Evolutionary conservation across 331 rosid species (phyloP).

Genomic region (Telfairia occidentalis): DNA sequence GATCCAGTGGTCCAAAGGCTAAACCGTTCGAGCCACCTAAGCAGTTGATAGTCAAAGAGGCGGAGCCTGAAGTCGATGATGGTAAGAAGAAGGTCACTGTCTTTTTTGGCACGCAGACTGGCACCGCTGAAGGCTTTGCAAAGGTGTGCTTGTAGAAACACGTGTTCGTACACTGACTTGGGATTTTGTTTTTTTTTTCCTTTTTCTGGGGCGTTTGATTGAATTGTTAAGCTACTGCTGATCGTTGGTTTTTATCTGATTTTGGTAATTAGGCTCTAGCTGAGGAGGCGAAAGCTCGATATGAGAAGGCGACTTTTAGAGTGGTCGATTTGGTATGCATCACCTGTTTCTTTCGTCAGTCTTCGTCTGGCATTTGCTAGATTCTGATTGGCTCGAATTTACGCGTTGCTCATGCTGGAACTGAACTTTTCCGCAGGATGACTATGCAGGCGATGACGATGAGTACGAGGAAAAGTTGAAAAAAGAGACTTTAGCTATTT

Average conservation of each 20-base stretch:
- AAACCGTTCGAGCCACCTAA: conserved; percentile 34
- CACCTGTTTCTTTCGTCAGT: background rate
- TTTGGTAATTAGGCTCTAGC: conserved; percentile 50
- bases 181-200: too few species aligned
- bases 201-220: background rate
- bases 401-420: conserved; percentile 3
- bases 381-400: background rate
- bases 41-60: conserved; percentile 36
- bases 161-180: background rate
- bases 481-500: conserved; percentile 50
- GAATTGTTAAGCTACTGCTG: background rate
- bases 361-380: background rate
- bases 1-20: conserved; percentile 40
- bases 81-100: conserved; percentile 71
- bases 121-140: conserved; percentile 96
- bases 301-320: conserved; percentile 65
- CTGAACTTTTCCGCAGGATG: conserved; percentile 42
- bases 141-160: conserved; percentile 35
- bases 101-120: conserved; percentile 96
- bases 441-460: conserved; percentile 77
- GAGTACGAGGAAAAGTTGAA: conserved; percentile 65
- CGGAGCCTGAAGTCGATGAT: conserved; percentile 52
- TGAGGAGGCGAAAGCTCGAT: conserved; percentile 84
- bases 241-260: conserved; percentile 4
- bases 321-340: conserved; percentile 74